These are phyloP conservation scores for Rhodamnia rubescens DNA, from an alignment of 345 rosid species.

Conservation along the genomic window DNA sequence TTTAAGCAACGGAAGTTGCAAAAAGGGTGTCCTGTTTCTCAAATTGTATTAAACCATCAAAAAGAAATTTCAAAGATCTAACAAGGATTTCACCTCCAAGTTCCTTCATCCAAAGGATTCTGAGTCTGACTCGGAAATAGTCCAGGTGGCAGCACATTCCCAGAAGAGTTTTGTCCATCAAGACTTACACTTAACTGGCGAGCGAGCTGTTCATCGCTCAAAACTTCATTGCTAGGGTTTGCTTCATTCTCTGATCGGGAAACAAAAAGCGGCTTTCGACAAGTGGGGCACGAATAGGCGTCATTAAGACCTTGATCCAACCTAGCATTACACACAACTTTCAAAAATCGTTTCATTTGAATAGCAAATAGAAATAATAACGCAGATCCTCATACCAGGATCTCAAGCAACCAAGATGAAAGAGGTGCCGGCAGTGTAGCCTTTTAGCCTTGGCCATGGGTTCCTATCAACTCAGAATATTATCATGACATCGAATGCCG, in stretches of 20 bases:
- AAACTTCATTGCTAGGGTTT: slow-evolving; percentile 35
- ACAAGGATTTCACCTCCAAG: slow-evolving; percentile 49
- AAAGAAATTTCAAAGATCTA: background rate
- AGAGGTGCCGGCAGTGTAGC: slow-evolving; percentile 86
- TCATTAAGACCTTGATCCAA: slow-evolving; percentile 97
- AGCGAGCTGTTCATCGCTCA: slow-evolving; percentile 71
- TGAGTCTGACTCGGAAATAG: slow-evolving; percentile 56
- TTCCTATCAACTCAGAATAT: slow-evolving; percentile 52
- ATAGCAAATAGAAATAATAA: slow-evolving; percentile 2
- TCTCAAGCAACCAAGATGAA: slow-evolving; percentile 96
- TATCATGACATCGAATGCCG: slow-evolving; percentile 2
- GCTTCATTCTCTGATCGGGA: slow-evolving; percentile 55
- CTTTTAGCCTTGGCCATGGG: slow-evolving; percentile 98
- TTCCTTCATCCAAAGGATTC: slow-evolving; percentile 46
- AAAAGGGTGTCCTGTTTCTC: background rate
- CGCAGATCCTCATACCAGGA: slow-evolving; percentile 53
- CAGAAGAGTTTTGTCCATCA: slow-evolving; percentile 47
- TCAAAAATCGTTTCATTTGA: background rate
- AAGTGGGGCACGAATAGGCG: slow-evolving; percentile 87
- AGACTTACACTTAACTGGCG: slow-evolving; percentile 54
- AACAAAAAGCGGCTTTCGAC: slow-evolving; percentile 92
- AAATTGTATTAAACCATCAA: background rate
- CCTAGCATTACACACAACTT: slow-evolving; percentile 43
- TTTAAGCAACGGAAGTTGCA: background rate
- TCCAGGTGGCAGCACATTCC: slow-evolving; percentile 44